Percentiles rank a stretch among this genome's conserved stretches.
Evolutionary conservation across 2,329 filamentous ascomycete genomes (phyloP).

Genomic region (Onygena corvina): DNA sequence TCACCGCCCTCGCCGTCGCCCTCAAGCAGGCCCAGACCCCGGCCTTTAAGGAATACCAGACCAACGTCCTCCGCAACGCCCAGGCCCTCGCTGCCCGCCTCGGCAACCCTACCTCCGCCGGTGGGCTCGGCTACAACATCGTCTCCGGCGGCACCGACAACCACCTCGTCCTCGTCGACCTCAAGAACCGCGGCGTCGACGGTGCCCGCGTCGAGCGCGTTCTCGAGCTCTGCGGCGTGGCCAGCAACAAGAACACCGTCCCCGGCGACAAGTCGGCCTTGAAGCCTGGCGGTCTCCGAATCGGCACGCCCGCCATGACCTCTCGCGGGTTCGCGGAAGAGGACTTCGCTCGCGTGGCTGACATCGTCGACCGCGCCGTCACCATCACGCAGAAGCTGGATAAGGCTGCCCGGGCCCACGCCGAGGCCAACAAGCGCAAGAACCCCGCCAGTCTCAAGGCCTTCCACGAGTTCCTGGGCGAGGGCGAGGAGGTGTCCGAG

Average conservation of each 20-base stretch:
- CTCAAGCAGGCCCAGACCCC: slow-evolving; percentile 82
- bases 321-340: slow-evolving; percentile 80
- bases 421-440: slow-evolving; percentile 75
- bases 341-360: slow-evolving; percentile 77
- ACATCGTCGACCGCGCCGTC: slow-evolving; percentile 74
- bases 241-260: slow-evolving; percentile 98
- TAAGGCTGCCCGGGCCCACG: slow-evolving; percentile 55
- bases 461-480: slow-evolving; percentile 79
- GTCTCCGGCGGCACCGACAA: slow-evolving; percentile 94
- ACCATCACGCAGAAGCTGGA: slow-evolving; percentile 65
- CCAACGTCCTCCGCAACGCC: slow-evolving; percentile 84
- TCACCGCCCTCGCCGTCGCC: slow-evolving; percentile 88
- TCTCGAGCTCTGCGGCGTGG: slow-evolving; percentile 83
- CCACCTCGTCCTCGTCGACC: slow-evolving; percentile 91
- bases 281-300: slow-evolving; percentile 81
- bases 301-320: slow-evolving; percentile 96
- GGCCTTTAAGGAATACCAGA: slow-evolving; percentile 90
- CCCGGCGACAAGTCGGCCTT: slow-evolving; percentile 89
- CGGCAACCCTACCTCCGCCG: slow-evolving; percentile 56
- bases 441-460: slow-evolving; percentile 98
- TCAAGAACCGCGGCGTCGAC: slow-evolving; percentile 75
- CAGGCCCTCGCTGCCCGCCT: slow-evolving; percentile 68
- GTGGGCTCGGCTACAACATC: slow-evolving; percentile 76
- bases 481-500: slow-evolving; percentile 66
- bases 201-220: slow-evolving; percentile 86